Evolutionary conservation across 2,329 filamentous ascomycete genomes (phyloP).

Genomic region (Pseudogymnoascus sp.): DNA sequence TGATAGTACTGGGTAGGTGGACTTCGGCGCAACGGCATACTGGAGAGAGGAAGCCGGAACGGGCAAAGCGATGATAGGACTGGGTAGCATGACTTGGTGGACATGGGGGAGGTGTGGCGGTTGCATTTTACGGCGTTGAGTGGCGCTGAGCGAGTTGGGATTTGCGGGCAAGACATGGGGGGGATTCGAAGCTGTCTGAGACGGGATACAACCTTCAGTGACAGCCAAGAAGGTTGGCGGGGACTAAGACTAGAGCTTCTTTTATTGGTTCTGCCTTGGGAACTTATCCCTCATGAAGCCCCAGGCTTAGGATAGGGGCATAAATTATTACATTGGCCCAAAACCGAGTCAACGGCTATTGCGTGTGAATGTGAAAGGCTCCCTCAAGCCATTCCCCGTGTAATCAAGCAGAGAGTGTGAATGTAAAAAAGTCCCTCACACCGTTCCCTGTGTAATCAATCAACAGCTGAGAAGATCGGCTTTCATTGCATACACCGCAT

Average conservation of each 20-base stretch:
- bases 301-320: background rate
- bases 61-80: background rate
- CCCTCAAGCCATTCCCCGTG: background rate
- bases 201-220: background rate
- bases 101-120: background rate
- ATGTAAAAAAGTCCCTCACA: background rate
- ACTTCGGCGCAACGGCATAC: background rate
- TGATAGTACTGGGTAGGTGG: background rate
- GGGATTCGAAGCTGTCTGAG: background rate
- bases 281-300: background rate
- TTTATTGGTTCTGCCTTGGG: background rate
- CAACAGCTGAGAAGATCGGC: background rate
- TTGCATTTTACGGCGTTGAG: background rate
- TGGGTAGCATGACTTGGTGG: background rate
- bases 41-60: background rate
- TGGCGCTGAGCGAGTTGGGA: background rate
- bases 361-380: background rate
- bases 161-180: background rate
- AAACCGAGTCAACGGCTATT: background rate
- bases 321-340: background rate
- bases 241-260: background rate
- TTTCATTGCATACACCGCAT: background rate
- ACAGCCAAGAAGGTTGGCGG: background rate
- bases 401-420: too few relatives aligned
- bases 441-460: background rate